phyloP scores from a whole-genome alignment of 306 rosid genomes.

The Begonia fuchsioides region DNA sequence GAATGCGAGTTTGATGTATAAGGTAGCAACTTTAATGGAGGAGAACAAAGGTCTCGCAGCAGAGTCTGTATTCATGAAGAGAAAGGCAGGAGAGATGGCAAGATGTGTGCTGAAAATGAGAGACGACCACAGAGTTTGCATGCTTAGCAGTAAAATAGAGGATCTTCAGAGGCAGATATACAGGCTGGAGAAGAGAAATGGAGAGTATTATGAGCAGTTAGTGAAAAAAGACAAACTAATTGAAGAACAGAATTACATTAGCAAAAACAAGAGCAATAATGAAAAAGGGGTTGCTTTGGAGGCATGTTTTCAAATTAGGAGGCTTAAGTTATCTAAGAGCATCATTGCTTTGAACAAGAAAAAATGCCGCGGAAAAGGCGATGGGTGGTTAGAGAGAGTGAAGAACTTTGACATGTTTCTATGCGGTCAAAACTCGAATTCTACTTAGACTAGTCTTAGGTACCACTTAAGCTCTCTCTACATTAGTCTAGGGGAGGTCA shows the following conservation, averaged over 20 bases:
- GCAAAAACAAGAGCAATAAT: conserved; percentile 8
- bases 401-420: conserved; percentile 66
- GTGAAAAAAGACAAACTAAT: conserved; percentile 19
- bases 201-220: conserved; percentile 59
- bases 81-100: conserved; percentile 70
- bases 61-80: conserved; percentile 48
- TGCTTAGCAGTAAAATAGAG: conserved; percentile 62
- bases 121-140: conserved; percentile 66
- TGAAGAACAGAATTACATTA: conserved; percentile 4
- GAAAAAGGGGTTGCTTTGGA: conserved; percentile 34
- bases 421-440: conserved; percentile 43
- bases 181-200: conserved; percentile 82
- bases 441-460: conserved; percentile 8
- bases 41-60: conserved; percentile 65
- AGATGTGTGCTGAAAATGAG: conserved; percentile 66
- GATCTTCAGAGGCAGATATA: conserved; percentile 76
- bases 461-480: too few relatives aligned
- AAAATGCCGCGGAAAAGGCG: neutral
- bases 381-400: conserved; percentile 41
- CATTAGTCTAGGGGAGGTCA: too few relatives aligned
- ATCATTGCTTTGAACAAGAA: neutral
- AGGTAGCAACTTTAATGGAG: conserved; percentile 43
- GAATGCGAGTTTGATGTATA: conserved; percentile 55
- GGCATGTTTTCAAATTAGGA: conserved; percentile 39
- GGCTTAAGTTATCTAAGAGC: conserved; percentile 23